Evolutionary conservation across 2,329 filamentous ascomycete species (phyloP).

Genomic region (Parastagonospora nodorum): DNA sequence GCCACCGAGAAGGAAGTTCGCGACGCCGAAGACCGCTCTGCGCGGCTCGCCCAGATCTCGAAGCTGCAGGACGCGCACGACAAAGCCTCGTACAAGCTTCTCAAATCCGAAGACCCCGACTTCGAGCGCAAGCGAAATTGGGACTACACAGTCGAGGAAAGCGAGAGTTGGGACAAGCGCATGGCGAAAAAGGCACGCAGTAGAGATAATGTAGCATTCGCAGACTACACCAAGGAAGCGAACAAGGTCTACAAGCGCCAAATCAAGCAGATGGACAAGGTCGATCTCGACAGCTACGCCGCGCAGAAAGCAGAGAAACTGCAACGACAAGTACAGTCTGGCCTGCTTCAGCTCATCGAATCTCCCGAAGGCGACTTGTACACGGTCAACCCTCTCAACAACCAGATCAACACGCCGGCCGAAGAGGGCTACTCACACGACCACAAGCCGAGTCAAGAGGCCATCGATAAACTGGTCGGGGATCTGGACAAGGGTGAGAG

Average conservation of each 20-base stretch:
- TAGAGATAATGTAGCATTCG: slow-evolving; percentile 85
- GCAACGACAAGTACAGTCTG: slow-evolving; percentile 80
- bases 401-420: slow-evolving; percentile 86
- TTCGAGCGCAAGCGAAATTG: slow-evolving; percentile 98
- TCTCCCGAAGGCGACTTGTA: slow-evolving; percentile 88
- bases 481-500: slow-evolving; percentile 91
- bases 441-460: slow-evolving; percentile 84
- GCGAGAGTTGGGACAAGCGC: slow-evolving; percentile 90
- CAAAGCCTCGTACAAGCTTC: slow-evolving; percentile 86
- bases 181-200: slow-evolving; percentile 82
- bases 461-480: slow-evolving; percentile 83
- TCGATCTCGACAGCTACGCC: slow-evolving; percentile 81
- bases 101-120: slow-evolving; percentile 91
- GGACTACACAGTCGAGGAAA: slow-evolving; percentile 98
- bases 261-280: slow-evolving; percentile 72
- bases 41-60: slow-evolving; percentile 64
- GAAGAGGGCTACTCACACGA: slow-evolving; percentile 81
- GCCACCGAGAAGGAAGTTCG: slow-evolving; percentile 59
- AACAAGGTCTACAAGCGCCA: slow-evolving; percentile 94
- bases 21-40: slow-evolving; percentile 36
- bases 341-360: slow-evolving; percentile 90
- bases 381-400: slow-evolving; percentile 89
- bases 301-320: slow-evolving; percentile 83
- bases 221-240: slow-evolving; percentile 85
- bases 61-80: slow-evolving; percentile 84